Base-by-base conservation (phyloP, 148 eudicot species). In the Vaccinium myrtillus region DNA sequence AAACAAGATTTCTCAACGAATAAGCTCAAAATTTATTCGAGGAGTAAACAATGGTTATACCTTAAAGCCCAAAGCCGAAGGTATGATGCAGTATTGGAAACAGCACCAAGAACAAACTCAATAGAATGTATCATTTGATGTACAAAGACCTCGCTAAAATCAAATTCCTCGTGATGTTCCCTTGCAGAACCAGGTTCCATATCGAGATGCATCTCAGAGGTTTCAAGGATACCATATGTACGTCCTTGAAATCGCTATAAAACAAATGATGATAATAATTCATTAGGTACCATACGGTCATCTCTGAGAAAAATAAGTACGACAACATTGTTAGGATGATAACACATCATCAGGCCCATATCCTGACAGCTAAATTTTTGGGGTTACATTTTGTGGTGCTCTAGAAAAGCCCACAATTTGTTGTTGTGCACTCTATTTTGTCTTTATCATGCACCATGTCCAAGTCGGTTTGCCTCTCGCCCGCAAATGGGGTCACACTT, bases 91-190 rank as follows among this genome's bases (percentile, higher is more conserved):
- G 99, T 97, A 88, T 97, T 97, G 80, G 99, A 97, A 84, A 97
- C 99, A 43, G 99, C 93, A 67, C 99, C 99, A 85, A 97, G 89
- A 82, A 97, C 96, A 91, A 97, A 97, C 92, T 97, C 99, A 43
- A 97, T 97, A 75, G 99, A 92, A 90, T 97, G 99, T 79, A 97
- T 97, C 90, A 97, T 89, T 87, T 97, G 99, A 90, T 97, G 99
- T 84, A 97, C 98, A 91, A 97, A 97, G 59, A 95, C 90, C 91
- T 97, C 99, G 85, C 99, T 97, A 82, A 97, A 97, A 87, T 97
- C 94, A 82, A 97, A 97, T 63, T 95, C 99, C 73, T 97, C 98
- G 19, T 90, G 90, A 81, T 90, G 95, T 65, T 88, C 90, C 85
- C 95, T 91, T 67, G 96, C 92, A 84, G 94, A 91, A 75, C 82